Base-by-base conservation (phyloP, 805 yeast genomes). In the Lipomyces spencermartinsiae region DNA sequence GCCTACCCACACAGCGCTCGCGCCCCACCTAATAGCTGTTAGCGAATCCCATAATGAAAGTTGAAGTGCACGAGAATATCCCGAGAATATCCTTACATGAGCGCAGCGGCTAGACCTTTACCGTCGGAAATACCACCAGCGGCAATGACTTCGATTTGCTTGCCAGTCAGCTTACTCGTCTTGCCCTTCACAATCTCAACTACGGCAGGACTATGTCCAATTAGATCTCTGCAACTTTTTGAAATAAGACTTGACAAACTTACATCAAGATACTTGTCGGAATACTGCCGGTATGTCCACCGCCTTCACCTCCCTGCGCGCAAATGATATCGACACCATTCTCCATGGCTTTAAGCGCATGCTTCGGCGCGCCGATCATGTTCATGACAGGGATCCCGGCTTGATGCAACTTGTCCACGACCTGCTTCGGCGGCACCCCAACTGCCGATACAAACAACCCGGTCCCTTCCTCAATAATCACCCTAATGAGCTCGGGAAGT, bases 251-350 rank as follows among this genome's bases (percentile, higher is more conserved):
- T 43, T 9, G 49, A 8, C 49, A 16, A 6, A 34, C 61, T 22
- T 29, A 62, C 64, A 74, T 74, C 58, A 74, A 57, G 46, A 74
- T 63, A 4, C 67, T 54, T 9, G 75, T 69, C 0, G 76, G 75
- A 10, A 70, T 63, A 22, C 70, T 62, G 1, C 76, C 76, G 7
- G 76, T 74, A 61, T 74, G 76, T 19, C 76, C 76, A 43, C 76
- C 76, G 35, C 76, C 76, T 49, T 74, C 76, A 14, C 76, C 76
- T n/a, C 76, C 76, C 49, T 74, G 76, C 12, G 74, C 75, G 49
- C 74, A 69, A 37, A 74, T 65, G 58, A 74, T 65, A 58, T 74
- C 76, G 39, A 73, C 76, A n/a, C 76, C 74, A 1, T 67, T 70
- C 29, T 62, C 73, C 19, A 74, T 56, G 19, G 76, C 76, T 63